Conservation (phyloP, 768 basidiomycete species). For the Phylloporus sp. region DNA sequence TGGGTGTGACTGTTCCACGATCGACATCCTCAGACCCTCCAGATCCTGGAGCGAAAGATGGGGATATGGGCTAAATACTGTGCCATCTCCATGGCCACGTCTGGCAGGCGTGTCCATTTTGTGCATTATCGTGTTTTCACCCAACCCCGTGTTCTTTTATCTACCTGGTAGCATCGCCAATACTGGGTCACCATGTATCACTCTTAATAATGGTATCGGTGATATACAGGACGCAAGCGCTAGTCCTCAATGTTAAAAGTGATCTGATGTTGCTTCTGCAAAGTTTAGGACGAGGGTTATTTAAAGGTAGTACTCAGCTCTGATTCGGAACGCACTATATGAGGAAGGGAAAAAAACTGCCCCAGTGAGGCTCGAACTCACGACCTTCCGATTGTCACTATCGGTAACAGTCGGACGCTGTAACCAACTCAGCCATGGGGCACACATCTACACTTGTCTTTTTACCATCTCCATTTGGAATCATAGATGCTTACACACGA, state of each 20-base stretch:
- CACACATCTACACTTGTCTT: slow-evolving; percentile 11
- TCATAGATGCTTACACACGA: too few species aligned
- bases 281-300: background rate
- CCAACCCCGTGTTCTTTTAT: slow-evolving; percentile 8
- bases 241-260: background rate
- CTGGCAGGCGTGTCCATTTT: slow-evolving; percentile 30
- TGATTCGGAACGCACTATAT: too few species aligned
- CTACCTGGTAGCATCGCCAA: background rate
- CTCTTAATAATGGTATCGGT: slow-evolving; percentile 2
- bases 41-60: slow-evolving; percentile 67
- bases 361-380: slow-evolving; percentile 54
- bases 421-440: slow-evolving; percentile 53
- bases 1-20: slow-evolving; percentile 26
- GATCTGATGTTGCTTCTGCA: background rate
- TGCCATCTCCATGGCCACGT: background rate
- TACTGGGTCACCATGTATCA: slow-evolving; percentile 6
- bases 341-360: slow-evolving; percentile 28
- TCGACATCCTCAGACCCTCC: slow-evolving; percentile 45
- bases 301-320: too few species aligned
- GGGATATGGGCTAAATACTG: slow-evolving; percentile 58
- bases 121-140: slow-evolving; percentile 6
- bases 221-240: slow-evolving; percentile 2
- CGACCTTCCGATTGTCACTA: slow-evolving; percentile 43
- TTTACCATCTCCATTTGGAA: background rate
- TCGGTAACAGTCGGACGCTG: slow-evolving; percentile 47